Evolutionary conservation across 2,329 filamentous ascomycete genomes (phyloP).

Genomic region (Colletotrichum cereale): DNA sequence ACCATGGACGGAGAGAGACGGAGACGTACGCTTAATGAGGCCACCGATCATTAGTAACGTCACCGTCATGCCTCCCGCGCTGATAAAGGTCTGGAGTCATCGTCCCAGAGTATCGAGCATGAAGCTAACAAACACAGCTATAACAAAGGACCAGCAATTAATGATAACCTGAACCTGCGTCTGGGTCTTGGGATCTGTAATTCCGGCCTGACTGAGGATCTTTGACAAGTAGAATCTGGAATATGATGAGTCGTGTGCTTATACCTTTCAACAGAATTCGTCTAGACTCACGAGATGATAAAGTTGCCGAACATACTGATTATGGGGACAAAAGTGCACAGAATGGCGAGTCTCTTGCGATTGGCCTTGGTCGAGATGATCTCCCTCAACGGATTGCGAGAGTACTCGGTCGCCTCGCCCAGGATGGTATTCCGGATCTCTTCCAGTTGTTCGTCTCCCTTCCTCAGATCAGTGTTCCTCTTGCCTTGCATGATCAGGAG

Average conservation of each 20-base stretch:
- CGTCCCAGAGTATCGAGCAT: slow-evolving; percentile 51
- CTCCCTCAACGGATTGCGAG: slow-evolving; percentile 46
- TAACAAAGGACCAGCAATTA: slow-evolving; percentile 52
- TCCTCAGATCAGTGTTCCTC: slow-evolving; percentile 45
- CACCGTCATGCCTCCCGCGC: slow-evolving; percentile 44
- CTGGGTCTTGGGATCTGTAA: slow-evolving; percentile 44
- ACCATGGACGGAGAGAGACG: too few species aligned
- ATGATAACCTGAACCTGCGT: slow-evolving; percentile 51
- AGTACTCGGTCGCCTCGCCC: slow-evolving; percentile 44
- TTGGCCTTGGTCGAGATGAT: slow-evolving; percentile 45
- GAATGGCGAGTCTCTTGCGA: slow-evolving; percentile 44
- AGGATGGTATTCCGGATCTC: slow-evolving; percentile 45
- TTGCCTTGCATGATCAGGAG: slow-evolving; percentile 57
- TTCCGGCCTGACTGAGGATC: slow-evolving; percentile 48
- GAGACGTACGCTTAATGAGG: slow-evolving; percentile 45
- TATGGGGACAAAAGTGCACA: slow-evolving; percentile 45
- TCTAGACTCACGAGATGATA: slow-evolving; percentile 48
- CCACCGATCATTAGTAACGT: slow-evolving; percentile 45
- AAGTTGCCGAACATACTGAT: slow-evolving; percentile 49
- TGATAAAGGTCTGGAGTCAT: slow-evolving; percentile 47
- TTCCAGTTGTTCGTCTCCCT: slow-evolving; percentile 30
- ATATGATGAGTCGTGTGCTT: too few species aligned
- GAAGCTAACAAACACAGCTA: slow-evolving; percentile 50
- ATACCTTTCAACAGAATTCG: too few species aligned
- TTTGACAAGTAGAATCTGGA: slow-evolving; percentile 46